A percentile compares a stretch with the other conserved stretches of the same genome.
phyloP scores from a whole-genome alignment of 257 asterid genomes.

The Solanum piurae region DNA sequence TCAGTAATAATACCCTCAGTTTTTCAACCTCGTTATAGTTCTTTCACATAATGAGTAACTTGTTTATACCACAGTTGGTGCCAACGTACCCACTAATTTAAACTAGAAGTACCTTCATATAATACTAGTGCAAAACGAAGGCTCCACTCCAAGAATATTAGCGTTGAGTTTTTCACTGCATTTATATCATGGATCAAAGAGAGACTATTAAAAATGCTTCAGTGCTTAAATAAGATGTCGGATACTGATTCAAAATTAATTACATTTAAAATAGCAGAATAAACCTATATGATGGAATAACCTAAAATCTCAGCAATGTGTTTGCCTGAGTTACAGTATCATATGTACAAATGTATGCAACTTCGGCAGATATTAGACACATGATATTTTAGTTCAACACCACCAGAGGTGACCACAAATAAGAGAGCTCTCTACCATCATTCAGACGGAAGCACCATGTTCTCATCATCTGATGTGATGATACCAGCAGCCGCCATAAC shows the following conservation, averaged over 20 bases:
- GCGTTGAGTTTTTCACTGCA: not conserved
- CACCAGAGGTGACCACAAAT: not conserved
- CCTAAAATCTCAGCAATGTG: not conserved
- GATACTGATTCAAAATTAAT: not conserved
- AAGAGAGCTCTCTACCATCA: not conserved
- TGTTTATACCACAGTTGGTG: not conserved
- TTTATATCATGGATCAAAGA: not conserved
- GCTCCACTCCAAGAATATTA: not conserved
- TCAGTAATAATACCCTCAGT: not conserved
- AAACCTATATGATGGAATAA: not conserved
- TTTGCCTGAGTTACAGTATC: not conserved
- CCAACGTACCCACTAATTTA: not conserved
- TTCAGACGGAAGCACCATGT: not conserved
- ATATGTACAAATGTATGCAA: not conserved
- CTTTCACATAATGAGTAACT: not conserved
- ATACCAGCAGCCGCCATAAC: not conserved
- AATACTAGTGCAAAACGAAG: not conserved
- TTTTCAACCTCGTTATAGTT: not conserved
- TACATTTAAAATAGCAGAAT: not conserved
- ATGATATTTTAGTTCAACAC: not conserved
- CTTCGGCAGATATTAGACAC: not conserved
- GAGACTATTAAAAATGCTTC: not conserved
- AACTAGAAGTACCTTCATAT: not conserved
- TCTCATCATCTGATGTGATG: not conserved
- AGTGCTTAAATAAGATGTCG: not conserved